Conservation (phyloP, 345 rosid genomes). For the Eucalyptus shirleyi region DNA sequence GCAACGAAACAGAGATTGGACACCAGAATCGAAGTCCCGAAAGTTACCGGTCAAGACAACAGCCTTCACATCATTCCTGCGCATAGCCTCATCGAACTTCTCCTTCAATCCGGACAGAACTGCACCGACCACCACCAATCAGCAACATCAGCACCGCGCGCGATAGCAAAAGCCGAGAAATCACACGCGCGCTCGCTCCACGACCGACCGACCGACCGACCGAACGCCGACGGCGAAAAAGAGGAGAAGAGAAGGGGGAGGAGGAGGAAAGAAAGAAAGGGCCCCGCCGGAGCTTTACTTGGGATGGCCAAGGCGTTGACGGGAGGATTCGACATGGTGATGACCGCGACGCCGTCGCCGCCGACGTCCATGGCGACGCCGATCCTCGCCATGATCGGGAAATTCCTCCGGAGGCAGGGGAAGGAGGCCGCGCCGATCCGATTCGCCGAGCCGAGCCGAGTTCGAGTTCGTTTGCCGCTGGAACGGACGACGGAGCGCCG, state of each 20-base stretch:
- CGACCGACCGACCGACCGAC: background rate
- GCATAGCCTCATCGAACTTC: conserved; percentile 53
- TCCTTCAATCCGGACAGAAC: conserved; percentile 69
- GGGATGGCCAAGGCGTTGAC: conserved; percentile 73
- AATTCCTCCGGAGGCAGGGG: background rate
- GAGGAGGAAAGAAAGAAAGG: background rate
- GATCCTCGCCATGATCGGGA: conserved; percentile 30
- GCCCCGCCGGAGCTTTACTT: conserved; percentile 10
- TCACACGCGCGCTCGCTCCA: background rate
- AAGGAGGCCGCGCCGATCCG: too few relatives aligned
- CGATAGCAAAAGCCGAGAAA: too few relatives aligned
- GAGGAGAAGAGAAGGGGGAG: too few relatives aligned
- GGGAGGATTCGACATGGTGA: conserved; percentile 88
- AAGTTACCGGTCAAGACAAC: conserved; percentile 63
- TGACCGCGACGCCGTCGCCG: conserved; percentile 78
- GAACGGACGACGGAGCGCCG: background rate
- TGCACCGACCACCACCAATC: conserved; percentile 1
- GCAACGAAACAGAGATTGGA: background rate
- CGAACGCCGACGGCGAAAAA: background rate
- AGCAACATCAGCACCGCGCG: background rate
- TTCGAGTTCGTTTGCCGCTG: background rate
- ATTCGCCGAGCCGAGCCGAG: background rate
- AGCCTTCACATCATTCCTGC: conserved; percentile 72
- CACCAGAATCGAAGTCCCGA: background rate
- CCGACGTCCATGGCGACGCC: conserved; percentile 67